A percentile compares a stretch with the other conserved stretches of the same genome.
Conservation (phyloP, 495 filamentous ascomycete species). For the Copromyces sp. region DNA sequence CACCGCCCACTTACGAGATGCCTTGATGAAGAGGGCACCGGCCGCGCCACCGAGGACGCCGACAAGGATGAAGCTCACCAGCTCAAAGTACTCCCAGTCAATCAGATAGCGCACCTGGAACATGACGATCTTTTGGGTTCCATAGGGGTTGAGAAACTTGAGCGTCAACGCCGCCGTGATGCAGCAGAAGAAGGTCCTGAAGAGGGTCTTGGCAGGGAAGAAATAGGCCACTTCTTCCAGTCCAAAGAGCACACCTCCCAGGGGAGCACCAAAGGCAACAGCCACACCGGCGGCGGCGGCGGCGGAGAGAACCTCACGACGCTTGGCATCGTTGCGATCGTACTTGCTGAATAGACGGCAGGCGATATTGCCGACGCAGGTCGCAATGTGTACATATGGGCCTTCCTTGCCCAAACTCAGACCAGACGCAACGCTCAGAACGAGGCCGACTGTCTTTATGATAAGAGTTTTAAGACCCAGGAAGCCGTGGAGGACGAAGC, state of each 20-base stretch:
- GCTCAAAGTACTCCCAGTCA: constrained; percentile 92
- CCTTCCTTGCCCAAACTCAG: constrained; percentile 94
- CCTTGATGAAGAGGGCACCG: constrained; percentile 95
- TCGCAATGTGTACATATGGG: constrained; percentile 93
- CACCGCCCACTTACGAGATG: constrained; percentile 75
- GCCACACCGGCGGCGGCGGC: constrained; percentile 88
- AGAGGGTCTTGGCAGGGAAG: constrained; percentile 96
- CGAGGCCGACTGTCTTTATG: constrained; percentile 72
- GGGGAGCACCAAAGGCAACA: constrained; percentile 89
- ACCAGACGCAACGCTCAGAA: constrained; percentile 86
- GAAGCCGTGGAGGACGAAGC: constrained; percentile 94
- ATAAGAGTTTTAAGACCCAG: constrained; percentile 81
- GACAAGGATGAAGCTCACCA: constrained; percentile 72
- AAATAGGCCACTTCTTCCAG: constrained; percentile 95
- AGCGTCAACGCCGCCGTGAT: constrained; percentile 83
- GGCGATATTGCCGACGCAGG: constrained; percentile 89
- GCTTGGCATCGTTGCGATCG: constrained; percentile 76
- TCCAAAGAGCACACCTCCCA: constrained; percentile 88
- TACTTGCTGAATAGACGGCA: constrained; percentile 92
- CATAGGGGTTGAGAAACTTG: constrained; percentile 93
- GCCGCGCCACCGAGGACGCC: constrained; percentile 75
- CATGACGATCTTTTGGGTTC: constrained; percentile 89
- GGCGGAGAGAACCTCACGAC: constrained; percentile 86
- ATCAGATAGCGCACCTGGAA: constrained; percentile 88
- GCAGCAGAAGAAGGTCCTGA: constrained; percentile 97